These are phyloP conservation scores for Botryosphaeria dothidea DNA, from an alignment of 2,329 filamentous ascomycete species.

Conservation along the genomic window DNA sequence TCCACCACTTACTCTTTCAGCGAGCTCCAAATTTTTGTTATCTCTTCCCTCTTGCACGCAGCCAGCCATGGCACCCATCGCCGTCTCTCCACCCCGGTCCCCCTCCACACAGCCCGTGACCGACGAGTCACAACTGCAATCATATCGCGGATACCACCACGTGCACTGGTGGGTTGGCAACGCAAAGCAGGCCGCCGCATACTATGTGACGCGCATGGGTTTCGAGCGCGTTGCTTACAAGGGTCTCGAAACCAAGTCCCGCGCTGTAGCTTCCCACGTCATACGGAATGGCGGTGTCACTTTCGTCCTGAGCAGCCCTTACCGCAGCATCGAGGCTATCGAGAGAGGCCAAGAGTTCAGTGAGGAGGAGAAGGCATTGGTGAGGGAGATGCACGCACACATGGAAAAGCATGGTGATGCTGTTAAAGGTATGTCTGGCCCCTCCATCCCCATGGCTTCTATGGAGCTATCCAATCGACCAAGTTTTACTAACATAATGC, in stretches of 20 bases:
- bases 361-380: constrained; percentile 61
- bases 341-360: constrained; percentile 27
- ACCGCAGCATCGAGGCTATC: constrained; percentile 53
- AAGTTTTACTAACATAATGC: background rate
- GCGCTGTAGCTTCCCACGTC: constrained; percentile 80
- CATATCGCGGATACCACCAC: constrained; percentile 84
- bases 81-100: background rate
- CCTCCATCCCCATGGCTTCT: too few relatives aligned
- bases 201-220: constrained; percentile 84
- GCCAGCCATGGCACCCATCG: constrained; percentile 10
- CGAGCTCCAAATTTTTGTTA: background rate
- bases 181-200: constrained; percentile 89
- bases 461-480: too few relatives aligned
- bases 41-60: background rate
- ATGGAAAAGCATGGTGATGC: constrained; percentile 87
- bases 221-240: constrained; percentile 81
- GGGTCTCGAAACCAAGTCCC: constrained; percentile 84
- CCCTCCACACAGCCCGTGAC: constrained; percentile 1
- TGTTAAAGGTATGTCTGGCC: constrained; percentile 66
- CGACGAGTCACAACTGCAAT: constrained; percentile 1
- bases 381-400: constrained; percentile 78
- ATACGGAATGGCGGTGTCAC: constrained; percentile 73
- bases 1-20: background rate
- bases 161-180: constrained; percentile 97
- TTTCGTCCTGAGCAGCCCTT: constrained; percentile 82